These are phyloP conservation scores for Lactifluus volemus DNA, from an alignment of 768 basidiomycete species.

Conservation along the genomic window DNA sequence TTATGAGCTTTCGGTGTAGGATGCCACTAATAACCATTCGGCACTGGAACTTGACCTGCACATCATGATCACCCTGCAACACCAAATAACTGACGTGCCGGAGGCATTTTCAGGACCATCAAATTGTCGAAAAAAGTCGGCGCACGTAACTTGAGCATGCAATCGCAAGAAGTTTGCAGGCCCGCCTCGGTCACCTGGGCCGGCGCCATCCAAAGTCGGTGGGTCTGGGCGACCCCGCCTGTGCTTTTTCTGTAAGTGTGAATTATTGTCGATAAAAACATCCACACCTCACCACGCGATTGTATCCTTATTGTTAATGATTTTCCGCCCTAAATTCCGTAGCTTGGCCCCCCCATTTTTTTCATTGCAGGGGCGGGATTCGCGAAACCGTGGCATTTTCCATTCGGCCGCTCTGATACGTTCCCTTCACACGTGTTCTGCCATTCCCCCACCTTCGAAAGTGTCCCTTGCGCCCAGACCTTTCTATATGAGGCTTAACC, in stretches of 20 bases:
- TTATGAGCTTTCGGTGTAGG: slow-evolving; percentile 32
- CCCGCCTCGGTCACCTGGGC: background rate
- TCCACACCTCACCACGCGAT: background rate
- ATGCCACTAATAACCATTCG: background rate
- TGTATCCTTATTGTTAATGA: background rate
- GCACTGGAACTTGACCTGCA: background rate
- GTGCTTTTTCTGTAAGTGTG: background rate
- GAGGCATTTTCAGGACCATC: slow-evolving; percentile 23
- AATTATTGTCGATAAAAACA: background rate
- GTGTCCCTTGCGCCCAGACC: background rate
- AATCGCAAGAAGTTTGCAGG: slow-evolving; percentile 21
- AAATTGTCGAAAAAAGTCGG: slow-evolving; percentile 23
- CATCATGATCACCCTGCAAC: background rate
- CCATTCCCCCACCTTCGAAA: background rate
- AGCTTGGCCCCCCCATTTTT: background rate
- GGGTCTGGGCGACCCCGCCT: background rate
- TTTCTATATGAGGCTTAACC: slow-evolving; percentile 1
- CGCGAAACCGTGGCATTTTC: background rate
- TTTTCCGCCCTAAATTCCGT: background rate
- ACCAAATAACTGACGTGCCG: slow-evolving; percentile 18
- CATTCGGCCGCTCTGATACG: background rate
- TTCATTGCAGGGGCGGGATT: background rate
- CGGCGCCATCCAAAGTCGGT: too few relatives aligned
- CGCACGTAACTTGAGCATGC: slow-evolving; percentile 22
- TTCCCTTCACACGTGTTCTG: background rate